These are phyloP conservation scores for Gilbertella persicaria DNA, from an alignment of 371 early-diverging fungal genomes.

Conservation along the genomic window DNA sequence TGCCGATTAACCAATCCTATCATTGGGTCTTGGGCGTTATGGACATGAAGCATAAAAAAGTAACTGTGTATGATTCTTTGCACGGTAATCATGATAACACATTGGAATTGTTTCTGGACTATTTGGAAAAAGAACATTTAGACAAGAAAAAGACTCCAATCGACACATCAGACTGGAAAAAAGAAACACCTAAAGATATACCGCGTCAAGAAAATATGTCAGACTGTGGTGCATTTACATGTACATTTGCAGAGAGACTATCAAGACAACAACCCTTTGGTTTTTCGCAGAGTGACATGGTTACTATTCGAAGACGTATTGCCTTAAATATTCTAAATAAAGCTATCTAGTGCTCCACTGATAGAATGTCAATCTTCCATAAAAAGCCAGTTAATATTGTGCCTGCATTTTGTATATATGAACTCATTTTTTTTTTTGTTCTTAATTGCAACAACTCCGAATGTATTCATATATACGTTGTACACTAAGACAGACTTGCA, in stretches of 20 bases:
- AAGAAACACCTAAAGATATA: conserved; percentile 69
- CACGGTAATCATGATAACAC: conserved; percentile 59
- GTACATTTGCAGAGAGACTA: conserved; percentile 83
- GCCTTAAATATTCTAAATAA: conserved; percentile 69
- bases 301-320: conserved; percentile 70
- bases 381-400: too few species aligned
- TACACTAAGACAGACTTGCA: too few species aligned
- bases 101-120: conserved; percentile 61
- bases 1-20: conserved; percentile 86
- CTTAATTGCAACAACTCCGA: too few species aligned
- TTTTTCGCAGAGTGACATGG: conserved; percentile 80
- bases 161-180: conserved; percentile 70
- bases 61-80: conserved; percentile 90
- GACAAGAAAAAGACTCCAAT: conserved; percentile 71
- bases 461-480: too few species aligned
- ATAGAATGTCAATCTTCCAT: too few species aligned
- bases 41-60: conserved; percentile 67
- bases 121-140: conserved; percentile 70
- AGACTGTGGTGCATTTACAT: conserved; percentile 98
- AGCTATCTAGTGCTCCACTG: too few species aligned
- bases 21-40: conserved; percentile 91
- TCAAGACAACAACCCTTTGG: conserved; percentile 61
- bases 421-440: too few species aligned
- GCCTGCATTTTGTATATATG: too few species aligned
- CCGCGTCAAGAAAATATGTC: conserved; percentile 88